Conservation (phyloP, 73 alveolate genomes). For the Uronychia setigera region DNA sequence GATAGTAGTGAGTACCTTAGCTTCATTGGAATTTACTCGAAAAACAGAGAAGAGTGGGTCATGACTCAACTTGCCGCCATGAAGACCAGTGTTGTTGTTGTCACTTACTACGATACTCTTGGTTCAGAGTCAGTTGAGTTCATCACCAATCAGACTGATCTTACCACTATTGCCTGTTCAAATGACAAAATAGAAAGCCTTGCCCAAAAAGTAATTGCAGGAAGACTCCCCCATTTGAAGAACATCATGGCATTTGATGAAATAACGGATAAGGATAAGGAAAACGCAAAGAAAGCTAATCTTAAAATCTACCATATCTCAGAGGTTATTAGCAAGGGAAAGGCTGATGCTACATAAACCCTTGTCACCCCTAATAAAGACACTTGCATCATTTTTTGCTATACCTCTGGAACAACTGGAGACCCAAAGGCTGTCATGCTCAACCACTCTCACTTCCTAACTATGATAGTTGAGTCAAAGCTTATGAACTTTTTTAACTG, state of each 20-base stretch:
- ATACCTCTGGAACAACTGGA: slow-evolving; percentile 90
- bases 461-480: slow-evolving; percentile 5
- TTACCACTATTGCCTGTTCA: slow-evolving; percentile 63
- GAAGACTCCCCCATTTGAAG: slow-evolving; percentile 42
- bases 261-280: slow-evolving; percentile 21
- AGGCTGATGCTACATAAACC: slow-evolving; percentile 27
- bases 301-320: slow-evolving; percentile 27
- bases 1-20: slow-evolving; percentile 27
- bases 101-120: slow-evolving; percentile 81
- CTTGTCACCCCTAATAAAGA: slow-evolving; percentile 55
- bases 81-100: slow-evolving; percentile 54
- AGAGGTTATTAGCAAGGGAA: slow-evolving; percentile 51
- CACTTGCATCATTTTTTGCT: slow-evolving; percentile 67
- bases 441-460: slow-evolving; percentile 40
- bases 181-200: slow-evolving; percentile 25
- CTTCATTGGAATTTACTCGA: slow-evolving; percentile 76
- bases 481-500: neutral
- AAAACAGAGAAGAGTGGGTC: slow-evolving; percentile 91
- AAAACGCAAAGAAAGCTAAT: slow-evolving; percentile 33
- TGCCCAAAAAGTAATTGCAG: slow-evolving; percentile 5
- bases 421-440: slow-evolving; percentile 78
- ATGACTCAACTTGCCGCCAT: slow-evolving; percentile 71
- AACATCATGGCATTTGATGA: slow-evolving; percentile 54
- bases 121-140: slow-evolving; percentile 72
- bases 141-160: slow-evolving; percentile 69